Base-by-base conservation (phyloP, 2,329 filamentous ascomycete species). In the Chalaropsis thielavioides region DNA sequence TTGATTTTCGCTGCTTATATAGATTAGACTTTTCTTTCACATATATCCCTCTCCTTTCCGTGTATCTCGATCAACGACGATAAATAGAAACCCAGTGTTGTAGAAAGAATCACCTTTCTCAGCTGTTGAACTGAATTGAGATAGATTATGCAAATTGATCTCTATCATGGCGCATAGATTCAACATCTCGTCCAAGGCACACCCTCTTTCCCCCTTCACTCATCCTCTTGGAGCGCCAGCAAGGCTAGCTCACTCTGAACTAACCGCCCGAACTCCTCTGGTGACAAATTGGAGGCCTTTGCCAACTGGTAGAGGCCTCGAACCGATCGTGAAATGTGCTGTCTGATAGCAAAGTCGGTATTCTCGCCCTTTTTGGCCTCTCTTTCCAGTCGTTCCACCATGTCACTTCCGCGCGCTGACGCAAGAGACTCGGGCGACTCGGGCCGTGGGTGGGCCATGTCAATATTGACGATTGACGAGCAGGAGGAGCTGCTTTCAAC, bases 301-400 rank as follows among this genome's bases (percentile, higher is more conserved):
- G 88, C 85, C 68, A 94, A 75, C 69, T 87, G 76, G 73, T 84
- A 92, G 69, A 94, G 74, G 73, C 87, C 91, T 77, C 89, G 87
- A 65, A 94, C 82, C 71, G 85, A 88, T 8, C 87, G 85, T 43
- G 85, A 86, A 56, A 94, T 84, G 74, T 92, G 89, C 74, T 91
- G 86, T 74, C 88, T 88, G 64, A 94, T 83, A 15, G 85, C 88
- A 64, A 87, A 82, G 74, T 91, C 87, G 64, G 79, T 83, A 70
- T 85, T 82, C 67, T 84, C 83, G 69, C 81, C 80, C 68, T 77
- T 78, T 46, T 77, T 79, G 1, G 81, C 82, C 17, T 76, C 77
- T 61, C 80, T 79, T 69, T 86, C 83, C 35, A 85, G 78, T 70
- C 79, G 83, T 67, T 86, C 86, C 2, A 90, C 80, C 5, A 83